phyloP scores from a whole-genome alignment of 768 basidiomycete genomes.

The Xerocomellus dryophilus region DNA sequence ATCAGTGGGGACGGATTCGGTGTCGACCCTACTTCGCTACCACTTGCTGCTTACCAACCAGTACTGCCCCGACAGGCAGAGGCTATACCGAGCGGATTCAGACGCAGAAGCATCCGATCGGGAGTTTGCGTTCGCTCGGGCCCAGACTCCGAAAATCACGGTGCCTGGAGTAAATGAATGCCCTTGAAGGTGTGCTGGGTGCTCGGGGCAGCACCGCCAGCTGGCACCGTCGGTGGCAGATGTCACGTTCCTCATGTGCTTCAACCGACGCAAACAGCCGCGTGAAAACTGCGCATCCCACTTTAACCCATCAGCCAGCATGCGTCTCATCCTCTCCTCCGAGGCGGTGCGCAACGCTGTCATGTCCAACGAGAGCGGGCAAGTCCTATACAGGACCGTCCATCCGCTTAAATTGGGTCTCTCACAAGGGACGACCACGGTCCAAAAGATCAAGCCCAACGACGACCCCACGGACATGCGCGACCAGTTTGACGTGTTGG shows the following conservation, averaged over 20 bases:
- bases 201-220: not conserved
- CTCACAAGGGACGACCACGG: conserved; percentile 17
- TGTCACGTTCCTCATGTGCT: not conserved
- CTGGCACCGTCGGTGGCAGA: too few species aligned
- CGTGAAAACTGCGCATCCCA: not conserved
- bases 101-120: too few species aligned
- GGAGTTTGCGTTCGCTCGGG: too few species aligned
- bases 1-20: too few species aligned
- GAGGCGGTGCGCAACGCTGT: not conserved
- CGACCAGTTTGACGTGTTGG: conserved; percentile 24
- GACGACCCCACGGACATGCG: conserved; percentile 19
- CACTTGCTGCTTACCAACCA: too few species aligned
- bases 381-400: not conserved
- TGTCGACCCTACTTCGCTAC: too few species aligned
- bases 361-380: not conserved
- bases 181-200: too few species aligned
- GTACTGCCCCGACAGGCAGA: too few species aligned
- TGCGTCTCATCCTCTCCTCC: not conserved
- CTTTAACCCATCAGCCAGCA: not conserved
- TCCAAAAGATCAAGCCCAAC: conserved; percentile 25
- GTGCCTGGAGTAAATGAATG: too few species aligned
- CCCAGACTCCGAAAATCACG: too few species aligned
- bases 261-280: not conserved
- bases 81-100: too few species aligned
- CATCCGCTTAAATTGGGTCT: not conserved